Evolutionary conservation across 2,329 filamentous ascomycete genomes (phyloP).

Genomic region (Curvularia eragrostidis): DNA sequence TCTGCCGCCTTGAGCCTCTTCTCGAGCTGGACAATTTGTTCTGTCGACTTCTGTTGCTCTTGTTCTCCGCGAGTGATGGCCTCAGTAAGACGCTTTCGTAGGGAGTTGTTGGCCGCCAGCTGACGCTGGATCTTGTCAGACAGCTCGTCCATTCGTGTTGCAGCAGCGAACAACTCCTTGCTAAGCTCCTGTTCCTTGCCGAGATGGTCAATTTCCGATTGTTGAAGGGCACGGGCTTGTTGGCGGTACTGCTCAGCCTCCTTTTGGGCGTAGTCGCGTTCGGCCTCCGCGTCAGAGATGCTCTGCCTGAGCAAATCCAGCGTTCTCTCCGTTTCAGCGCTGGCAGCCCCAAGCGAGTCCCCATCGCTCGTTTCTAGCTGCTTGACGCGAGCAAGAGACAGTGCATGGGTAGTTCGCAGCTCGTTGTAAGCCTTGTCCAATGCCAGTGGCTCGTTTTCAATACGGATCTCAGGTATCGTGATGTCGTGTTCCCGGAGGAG

Average conservation of each 20-base stretch:
- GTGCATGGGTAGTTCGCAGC: slow-evolving; percentile 72
- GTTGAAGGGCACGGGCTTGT: slow-evolving; percentile 66
- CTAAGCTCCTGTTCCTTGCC: slow-evolving; percentile 70
- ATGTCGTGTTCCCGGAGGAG: slow-evolving; percentile 86
- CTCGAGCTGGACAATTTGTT: slow-evolving; percentile 84
- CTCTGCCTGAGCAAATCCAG: slow-evolving; percentile 71
- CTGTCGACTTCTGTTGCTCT: slow-evolving; percentile 79
- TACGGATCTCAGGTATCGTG: slow-evolving; percentile 67
- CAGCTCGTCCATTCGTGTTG: slow-evolving; percentile 78
- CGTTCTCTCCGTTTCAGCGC: slow-evolving; percentile 64
- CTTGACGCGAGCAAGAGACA: slow-evolving; percentile 71
- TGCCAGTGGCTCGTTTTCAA: slow-evolving; percentile 66
- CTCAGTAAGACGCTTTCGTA: slow-evolving; percentile 77
- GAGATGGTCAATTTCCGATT: slow-evolving; percentile 62
- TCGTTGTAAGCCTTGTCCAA: slow-evolving; percentile 77
- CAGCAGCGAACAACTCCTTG: slow-evolving; percentile 73
- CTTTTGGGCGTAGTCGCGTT: slow-evolving; percentile 73
- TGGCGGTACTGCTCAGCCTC: slow-evolving; percentile 68
- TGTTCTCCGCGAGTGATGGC: slow-evolving; percentile 84
- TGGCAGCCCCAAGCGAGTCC: slow-evolving; percentile 46
- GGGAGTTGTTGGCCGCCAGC: slow-evolving; percentile 74
- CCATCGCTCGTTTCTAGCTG: slow-evolving; percentile 63
- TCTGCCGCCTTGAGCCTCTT: slow-evolving; percentile 80
- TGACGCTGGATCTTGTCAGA: slow-evolving; percentile 81
- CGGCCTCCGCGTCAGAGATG: slow-evolving; percentile 71